These are phyloP conservation scores for Kuraishia hungarica DNA, from an alignment of 805 yeast species.

Conservation along the genomic window DNA sequence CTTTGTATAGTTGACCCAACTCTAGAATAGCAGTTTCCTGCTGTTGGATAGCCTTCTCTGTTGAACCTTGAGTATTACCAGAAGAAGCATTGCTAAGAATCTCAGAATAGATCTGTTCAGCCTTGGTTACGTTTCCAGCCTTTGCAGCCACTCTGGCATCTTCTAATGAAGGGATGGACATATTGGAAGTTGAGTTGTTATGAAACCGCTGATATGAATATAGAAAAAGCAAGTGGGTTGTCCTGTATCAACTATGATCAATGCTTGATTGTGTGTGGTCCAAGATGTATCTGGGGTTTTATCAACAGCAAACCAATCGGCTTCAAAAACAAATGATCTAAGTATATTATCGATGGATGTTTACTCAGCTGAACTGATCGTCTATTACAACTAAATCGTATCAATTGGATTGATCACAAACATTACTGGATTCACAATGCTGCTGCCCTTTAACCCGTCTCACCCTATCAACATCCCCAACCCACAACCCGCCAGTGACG, in stretches of 20 bases:
- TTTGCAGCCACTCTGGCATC: slow-evolving; percentile 55
- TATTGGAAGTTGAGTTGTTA: slow-evolving; percentile 2
- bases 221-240: background rate
- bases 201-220: background rate
- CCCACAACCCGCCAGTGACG: background rate
- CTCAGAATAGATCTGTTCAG: slow-evolving; percentile 51
- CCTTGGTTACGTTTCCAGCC: slow-evolving; percentile 39
- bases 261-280: background rate
- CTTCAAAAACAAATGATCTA: no score
- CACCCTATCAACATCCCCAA: background rate
- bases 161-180: slow-evolving; percentile 30
- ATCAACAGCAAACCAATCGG: no score
- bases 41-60: slow-evolving; percentile 35
- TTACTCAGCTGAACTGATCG: no score
- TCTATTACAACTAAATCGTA: no score
- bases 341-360: no score
- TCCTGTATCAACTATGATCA: background rate
- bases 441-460: background rate
- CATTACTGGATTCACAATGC: background rate
- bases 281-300: no score
- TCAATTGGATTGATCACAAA: no score
- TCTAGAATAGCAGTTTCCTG: slow-evolving; percentile 69
- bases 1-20: slow-evolving; percentile 64
- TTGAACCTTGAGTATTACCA: slow-evolving; percentile 4
- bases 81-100: slow-evolving; percentile 28